Conservation (phyloP, 108 stramenopile genomes). For the Skeletonema potamos region DNA sequence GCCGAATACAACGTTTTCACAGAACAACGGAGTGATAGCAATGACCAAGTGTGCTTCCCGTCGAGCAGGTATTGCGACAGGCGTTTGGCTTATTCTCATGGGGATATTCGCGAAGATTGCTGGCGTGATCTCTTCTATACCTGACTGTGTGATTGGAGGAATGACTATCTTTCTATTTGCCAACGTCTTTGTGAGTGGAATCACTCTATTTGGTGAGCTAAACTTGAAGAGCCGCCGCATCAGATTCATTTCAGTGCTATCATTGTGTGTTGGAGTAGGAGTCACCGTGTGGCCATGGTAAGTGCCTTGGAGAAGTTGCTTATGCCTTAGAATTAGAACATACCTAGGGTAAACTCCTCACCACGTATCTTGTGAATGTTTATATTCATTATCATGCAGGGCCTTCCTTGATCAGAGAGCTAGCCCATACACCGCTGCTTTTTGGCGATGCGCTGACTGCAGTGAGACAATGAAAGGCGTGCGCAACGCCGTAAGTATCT, state of each 20-base stretch:
- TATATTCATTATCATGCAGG: too few species aligned
- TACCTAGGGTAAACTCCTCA: too few species aligned
- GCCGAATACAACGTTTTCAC: conserved; percentile 75
- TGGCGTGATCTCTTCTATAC: conserved; percentile 76
- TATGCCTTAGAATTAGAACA: too few species aligned
- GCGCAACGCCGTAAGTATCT: conserved; percentile 65
- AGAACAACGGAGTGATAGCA: conserved; percentile 79
- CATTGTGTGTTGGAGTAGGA: conserved; percentile 63
- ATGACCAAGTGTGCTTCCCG: conserved; percentile 75
- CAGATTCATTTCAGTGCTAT: conserved; percentile 64
- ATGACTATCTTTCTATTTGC: conserved; percentile 75
- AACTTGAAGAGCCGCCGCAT: conserved; percentile 59
- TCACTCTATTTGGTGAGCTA: conserved; percentile 44
- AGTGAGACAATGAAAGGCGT: conserved; percentile 56
- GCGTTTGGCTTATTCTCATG: conserved; percentile 69
- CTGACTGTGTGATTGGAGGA: conserved; percentile 80
- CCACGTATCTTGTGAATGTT: too few species aligned
- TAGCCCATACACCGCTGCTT: conserved; percentile 60
- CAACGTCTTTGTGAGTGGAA: conserved; percentile 61
- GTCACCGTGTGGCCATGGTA: conserved; percentile 75
- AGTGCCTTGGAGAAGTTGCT: too few species aligned
- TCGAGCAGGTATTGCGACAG: conserved; percentile 55
- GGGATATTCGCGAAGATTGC: conserved; percentile 77
- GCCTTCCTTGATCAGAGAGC: conserved; percentile 66
- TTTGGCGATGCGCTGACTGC: conserved; percentile 66